Percentiles rank a stretch among this genome's conserved stretches.
phyloP scores from a whole-genome alignment of 1,139 yeast genomes.

The Magnusiomyces ingens region DNA sequence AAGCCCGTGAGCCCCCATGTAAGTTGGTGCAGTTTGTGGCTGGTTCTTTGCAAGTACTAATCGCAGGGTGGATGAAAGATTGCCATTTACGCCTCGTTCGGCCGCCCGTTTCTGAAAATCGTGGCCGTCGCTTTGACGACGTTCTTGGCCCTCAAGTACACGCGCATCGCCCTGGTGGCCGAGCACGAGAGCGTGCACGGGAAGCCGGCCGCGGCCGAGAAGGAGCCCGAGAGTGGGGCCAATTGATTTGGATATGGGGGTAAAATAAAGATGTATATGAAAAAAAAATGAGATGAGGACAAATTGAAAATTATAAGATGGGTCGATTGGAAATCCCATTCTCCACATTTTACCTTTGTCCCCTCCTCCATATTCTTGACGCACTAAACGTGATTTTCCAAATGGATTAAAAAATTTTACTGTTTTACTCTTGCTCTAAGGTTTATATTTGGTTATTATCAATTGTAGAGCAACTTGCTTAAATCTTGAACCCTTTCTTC shows the following conservation, averaged over 20 bases:
- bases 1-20: too few relatives aligned
- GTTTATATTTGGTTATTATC: not conserved
- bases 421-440: not conserved
- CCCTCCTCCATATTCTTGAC: too few relatives aligned
- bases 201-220: not conserved
- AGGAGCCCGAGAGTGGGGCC: not conserved
- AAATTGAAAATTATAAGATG: not conserved
- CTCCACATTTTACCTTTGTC: too few relatives aligned
- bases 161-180: constrained; percentile 13
- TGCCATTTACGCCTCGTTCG: constrained; percentile 14
- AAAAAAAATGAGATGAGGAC: not conserved
- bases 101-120: constrained; percentile 12
- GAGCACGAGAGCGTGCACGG: constrained; percentile 7
- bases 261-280: not conserved
- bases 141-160: constrained; percentile 12
- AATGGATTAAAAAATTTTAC: not conserved
- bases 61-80: too few relatives aligned
- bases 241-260: not conserved
- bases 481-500: not conserved
- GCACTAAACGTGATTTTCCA: too few relatives aligned
- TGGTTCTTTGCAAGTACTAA: too few relatives aligned
- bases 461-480: too few relatives aligned
- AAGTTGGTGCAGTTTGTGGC: too few relatives aligned
- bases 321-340: too few relatives aligned
- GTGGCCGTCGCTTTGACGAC: constrained; percentile 11